Evolutionary conservation across 2,329 filamentous ascomycete genomes (phyloP).

Genomic region (Fusarium musae): DNA sequence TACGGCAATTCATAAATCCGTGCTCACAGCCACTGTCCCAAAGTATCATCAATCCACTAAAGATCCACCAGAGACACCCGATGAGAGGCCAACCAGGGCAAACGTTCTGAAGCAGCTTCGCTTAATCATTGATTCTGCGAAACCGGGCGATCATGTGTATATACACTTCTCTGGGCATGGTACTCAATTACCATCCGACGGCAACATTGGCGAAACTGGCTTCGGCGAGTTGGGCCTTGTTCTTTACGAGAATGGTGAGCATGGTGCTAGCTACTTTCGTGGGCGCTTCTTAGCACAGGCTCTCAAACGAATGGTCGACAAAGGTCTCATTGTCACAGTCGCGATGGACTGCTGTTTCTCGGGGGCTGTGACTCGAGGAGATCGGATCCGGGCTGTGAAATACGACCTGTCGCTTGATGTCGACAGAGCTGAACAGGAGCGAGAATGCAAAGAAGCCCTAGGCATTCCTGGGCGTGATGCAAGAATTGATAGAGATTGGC

Average conservation of each 20-base stretch:
- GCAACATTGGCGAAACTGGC: not conserved
- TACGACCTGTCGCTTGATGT: not conserved
- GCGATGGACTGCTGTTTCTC: not conserved
- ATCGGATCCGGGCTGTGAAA: not conserved
- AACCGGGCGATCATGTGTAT: not conserved
- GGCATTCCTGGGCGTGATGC: not conserved
- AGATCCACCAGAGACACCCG: not conserved
- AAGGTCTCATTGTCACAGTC: rapidly evolving
- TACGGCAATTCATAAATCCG: not conserved
- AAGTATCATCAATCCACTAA: not conserved
- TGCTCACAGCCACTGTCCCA: not conserved
- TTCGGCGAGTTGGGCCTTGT: rapidly evolving
- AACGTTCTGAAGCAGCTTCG: not conserved
- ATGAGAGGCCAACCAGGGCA: not conserved
- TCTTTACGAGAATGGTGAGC: rapidly evolving
- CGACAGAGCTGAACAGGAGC: not conserved
- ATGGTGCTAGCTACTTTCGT: not conserved
- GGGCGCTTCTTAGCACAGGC: not conserved
- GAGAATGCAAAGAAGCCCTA: rapidly evolving
- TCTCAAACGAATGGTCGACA: not conserved
- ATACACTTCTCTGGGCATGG: not conserved
- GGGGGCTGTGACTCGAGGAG: not conserved
- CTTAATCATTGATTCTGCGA: not conserved
- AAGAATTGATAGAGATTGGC: rapidly evolving
- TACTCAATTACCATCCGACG: rapidly evolving